phyloP scores from a whole-genome alignment of 2,329 filamentous ascomycete species.

The Alternaria atra region DNA sequence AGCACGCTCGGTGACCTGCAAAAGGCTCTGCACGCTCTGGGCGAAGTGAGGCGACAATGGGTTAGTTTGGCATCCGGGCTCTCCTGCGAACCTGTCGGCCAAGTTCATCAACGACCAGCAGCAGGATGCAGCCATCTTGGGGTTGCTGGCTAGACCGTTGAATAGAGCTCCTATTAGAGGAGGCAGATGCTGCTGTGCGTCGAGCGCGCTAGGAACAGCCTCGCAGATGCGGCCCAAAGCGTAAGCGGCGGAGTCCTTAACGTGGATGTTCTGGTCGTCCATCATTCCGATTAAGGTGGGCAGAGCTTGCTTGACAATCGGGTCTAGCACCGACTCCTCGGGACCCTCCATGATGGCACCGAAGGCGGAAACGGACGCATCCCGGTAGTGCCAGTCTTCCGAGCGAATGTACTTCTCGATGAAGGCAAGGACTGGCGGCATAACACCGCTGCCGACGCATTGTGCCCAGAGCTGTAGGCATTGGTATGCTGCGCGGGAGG shows the following conservation, averaged over 20 bases:
- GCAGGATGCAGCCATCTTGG: conserved; percentile 97
- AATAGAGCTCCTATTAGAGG: conserved; percentile 89
- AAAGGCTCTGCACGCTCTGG: conserved; percentile 83
- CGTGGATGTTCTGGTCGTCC: conserved; percentile 86
- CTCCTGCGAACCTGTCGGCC: conserved; percentile 92
- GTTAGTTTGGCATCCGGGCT: conserved; percentile 80
- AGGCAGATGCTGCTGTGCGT: conserved; percentile 82
- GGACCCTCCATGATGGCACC: conserved; percentile 99
- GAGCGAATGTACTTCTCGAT: conserved; percentile 89
- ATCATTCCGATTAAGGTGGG: conserved; percentile 92
- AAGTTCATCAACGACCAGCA: conserved; percentile 99
- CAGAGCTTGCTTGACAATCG: conserved; percentile 94
- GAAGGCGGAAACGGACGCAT: conserved; percentile 96
- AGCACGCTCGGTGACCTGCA: conserved; percentile 82
- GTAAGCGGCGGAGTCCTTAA: conserved; percentile 95
- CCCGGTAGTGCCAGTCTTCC: conserved; percentile 93
- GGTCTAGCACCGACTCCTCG: conserved; percentile 89
- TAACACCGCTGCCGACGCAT: conserved; percentile 84
- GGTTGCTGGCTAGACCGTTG: conserved; percentile 84
- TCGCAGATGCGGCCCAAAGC: conserved; percentile 96
- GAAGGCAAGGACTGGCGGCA: conserved; percentile 85
- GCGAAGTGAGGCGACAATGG: conserved; percentile 92
- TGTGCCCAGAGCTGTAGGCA: conserved; percentile 95
- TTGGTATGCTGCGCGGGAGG: conserved; percentile 93
- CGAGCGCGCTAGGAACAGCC: conserved; percentile 88